phyloP scores from a whole-genome alignment of 768 basidiomycete species.

The Termitomyces sp. region DNA sequence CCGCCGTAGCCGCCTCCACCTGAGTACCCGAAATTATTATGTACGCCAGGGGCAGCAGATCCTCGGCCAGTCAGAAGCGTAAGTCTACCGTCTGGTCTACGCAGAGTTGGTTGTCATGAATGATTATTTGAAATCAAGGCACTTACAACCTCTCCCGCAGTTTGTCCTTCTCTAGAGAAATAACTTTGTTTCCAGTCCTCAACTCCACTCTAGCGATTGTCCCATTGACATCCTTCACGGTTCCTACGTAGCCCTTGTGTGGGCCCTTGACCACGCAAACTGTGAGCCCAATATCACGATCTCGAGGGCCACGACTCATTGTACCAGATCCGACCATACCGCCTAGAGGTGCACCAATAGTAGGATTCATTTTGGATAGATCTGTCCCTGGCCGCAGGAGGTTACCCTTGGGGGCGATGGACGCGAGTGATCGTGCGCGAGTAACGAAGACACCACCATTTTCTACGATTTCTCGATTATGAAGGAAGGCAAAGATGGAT shows the following conservation, averaged over 20 bases:
- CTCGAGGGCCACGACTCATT: constrained; percentile 77
- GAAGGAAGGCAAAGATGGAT: constrained; percentile 89
- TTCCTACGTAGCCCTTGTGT: constrained; percentile 86
- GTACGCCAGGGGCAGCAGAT: not conserved
- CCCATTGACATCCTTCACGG: constrained; percentile 94
- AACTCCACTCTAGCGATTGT: constrained; percentile 84
- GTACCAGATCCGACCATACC: constrained; percentile 78
- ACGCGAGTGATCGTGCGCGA: constrained; percentile 74
- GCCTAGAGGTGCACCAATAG: constrained; percentile 54
- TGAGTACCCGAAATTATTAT: constrained; percentile 14
- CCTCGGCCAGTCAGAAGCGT: constrained; percentile 38
- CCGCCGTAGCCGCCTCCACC: constrained; percentile 6
- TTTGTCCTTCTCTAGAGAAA: constrained; percentile 81
- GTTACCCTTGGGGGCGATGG: constrained; percentile 82
- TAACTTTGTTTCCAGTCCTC: constrained; percentile 81
- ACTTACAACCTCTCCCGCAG: constrained; percentile 69
- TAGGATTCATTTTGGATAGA: constrained; percentile 90
- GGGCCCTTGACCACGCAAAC: constrained; percentile 84
- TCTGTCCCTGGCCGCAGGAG: constrained; percentile 64
- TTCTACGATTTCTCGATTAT: constrained; percentile 86
- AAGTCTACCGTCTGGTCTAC: constrained; percentile 54
- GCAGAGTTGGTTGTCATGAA: not conserved
- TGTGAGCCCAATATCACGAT: constrained; percentile 72
- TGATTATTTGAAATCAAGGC: not conserved
- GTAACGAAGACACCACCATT: constrained; percentile 96